Evolutionary conservation across 495 filamentous ascomycete species (phyloP).

Genomic region (Aspergillus coremiiformis): DNA sequence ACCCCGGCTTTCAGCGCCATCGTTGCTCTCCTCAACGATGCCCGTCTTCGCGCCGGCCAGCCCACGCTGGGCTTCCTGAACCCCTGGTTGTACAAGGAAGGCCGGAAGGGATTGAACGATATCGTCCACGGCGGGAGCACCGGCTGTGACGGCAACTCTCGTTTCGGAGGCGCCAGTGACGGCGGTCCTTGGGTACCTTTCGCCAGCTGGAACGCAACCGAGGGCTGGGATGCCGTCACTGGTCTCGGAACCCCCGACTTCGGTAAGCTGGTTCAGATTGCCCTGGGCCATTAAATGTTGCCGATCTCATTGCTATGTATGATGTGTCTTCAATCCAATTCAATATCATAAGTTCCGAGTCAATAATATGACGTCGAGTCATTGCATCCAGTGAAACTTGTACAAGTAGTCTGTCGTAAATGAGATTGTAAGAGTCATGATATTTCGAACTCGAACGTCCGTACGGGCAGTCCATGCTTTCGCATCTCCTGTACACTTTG

Average conservation of each 20-base stretch:
- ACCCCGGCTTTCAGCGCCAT: slow-evolving; percentile 57
- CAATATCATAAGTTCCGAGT: too few species aligned
- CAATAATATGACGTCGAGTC: too few species aligned
- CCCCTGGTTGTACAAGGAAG: slow-evolving; percentile 60
- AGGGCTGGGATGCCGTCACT: slow-evolving; percentile 57
- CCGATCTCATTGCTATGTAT: too few species aligned
- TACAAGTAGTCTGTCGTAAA: too few species aligned
- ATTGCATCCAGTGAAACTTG: too few species aligned
- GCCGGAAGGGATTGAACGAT: slow-evolving; percentile 52
- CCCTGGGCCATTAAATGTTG: slow-evolving; percentile 2
- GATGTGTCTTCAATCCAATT: too few species aligned
- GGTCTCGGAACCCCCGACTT: slow-evolving; percentile 52
- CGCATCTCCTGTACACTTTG: too few species aligned
- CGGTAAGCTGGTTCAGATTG: slow-evolving; percentile 28
- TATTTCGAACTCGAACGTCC: too few species aligned
- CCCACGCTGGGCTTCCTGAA: slow-evolving; percentile 65
- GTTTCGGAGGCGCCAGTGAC: slow-evolving; percentile 32
- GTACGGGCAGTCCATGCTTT: too few species aligned
- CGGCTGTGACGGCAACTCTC: slow-evolving; percentile 49
- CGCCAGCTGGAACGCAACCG: slow-evolving; percentile 45
- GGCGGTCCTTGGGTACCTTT: slow-evolving; percentile 32
- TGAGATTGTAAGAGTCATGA: too few species aligned
- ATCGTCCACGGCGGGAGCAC: slow-evolving; percentile 51
- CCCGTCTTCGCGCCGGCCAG: slow-evolving; percentile 46
- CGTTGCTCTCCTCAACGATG: slow-evolving; percentile 61